Evolutionary conservation across 805 yeast genomes (phyloP).

Genomic region (Hanseniaspora singularis): DNA sequence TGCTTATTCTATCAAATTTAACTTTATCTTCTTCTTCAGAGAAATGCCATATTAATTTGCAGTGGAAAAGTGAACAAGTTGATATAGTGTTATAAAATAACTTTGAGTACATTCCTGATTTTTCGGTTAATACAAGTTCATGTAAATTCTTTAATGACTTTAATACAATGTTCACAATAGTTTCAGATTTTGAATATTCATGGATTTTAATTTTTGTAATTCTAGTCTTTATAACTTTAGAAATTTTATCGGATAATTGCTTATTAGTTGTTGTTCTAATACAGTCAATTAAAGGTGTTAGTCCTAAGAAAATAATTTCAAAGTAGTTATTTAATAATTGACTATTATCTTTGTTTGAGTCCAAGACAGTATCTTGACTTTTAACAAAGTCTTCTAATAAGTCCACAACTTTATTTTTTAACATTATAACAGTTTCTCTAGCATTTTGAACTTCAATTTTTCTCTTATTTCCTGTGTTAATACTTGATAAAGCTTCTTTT

Average conservation of each 20-base stretch:
- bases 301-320: constrained; percentile 33
- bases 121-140: constrained; percentile 27
- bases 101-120: constrained; percentile 30
- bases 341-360: background rate
- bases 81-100: constrained; percentile 49
- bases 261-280: constrained; percentile 59
- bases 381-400: constrained; percentile 53
- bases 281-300: constrained; percentile 47
- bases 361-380: constrained; percentile 29
- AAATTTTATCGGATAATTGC: constrained; percentile 60
- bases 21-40: constrained; percentile 26
- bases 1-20: constrained; percentile 34
- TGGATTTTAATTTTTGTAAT: constrained; percentile 40
- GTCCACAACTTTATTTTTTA: constrained; percentile 70
- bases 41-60: constrained; percentile 38
- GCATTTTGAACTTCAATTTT: constrained; percentile 70
- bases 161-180: constrained; percentile 22
- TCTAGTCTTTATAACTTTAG: constrained; percentile 51
- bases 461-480: constrained; percentile 51
- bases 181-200: constrained; percentile 15
- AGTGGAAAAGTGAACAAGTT: constrained; percentile 37
- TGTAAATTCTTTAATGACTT: constrained; percentile 35
- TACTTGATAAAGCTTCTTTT: constrained; percentile 46
- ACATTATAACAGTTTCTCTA: constrained; percentile 60
- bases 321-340: background rate